These are phyloP conservation scores for rapeseed (Brassica napus) DNA, from an alignment of 345 rosid species.

Conservation along the genomic window Da-Ae NC_063438.1:18637501-18638000, in stretches of 20 bases:
- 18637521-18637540: constrained; percentile 95
- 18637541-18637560: constrained; percentile 93
- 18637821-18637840: constrained; percentile 94
- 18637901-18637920: constrained; percentile 89
- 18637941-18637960: constrained; percentile 95
- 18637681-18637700: constrained; percentile 78
- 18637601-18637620: neutral
- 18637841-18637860: constrained; percentile 98
- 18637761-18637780: constrained; percentile 83
- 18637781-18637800: constrained; percentile 85
- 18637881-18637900: constrained; percentile 75
- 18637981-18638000: constrained; percentile 97
- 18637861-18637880: constrained; percentile 79
- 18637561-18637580: constrained; percentile 82
- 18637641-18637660: neutral
- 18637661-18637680: constrained; percentile 56
- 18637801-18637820: constrained; percentile 99
- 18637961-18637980: constrained; percentile 94
- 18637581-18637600: constrained; percentile 64
- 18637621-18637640: neutral
- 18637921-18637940: constrained; percentile 76
- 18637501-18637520: constrained; percentile 91
- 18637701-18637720: constrained; percentile 91
- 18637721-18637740: constrained; percentile 88
- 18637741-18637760: constrained; percentile 73